These are phyloP conservation scores for Elongisporangium undulatum DNA, from an alignment of 352 stramenopile genomes.

Conservation along the genomic window DNA sequence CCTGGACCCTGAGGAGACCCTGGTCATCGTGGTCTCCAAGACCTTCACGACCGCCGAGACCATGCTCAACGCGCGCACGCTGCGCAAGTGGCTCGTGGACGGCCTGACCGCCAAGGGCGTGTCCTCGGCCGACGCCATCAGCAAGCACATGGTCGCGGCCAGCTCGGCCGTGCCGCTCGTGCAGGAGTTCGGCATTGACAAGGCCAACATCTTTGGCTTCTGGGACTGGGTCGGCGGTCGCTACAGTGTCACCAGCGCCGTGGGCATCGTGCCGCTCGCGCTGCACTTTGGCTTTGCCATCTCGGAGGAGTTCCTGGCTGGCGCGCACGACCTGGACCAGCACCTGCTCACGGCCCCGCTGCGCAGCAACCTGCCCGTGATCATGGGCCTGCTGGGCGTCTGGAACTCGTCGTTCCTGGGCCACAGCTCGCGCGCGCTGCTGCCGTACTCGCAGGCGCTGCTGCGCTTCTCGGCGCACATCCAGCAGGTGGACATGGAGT, in stretches of 20 bases:
- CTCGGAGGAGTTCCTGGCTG: conserved; percentile 90
- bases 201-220: conserved; percentile 97
- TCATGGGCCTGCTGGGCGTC: conserved; percentile 96
- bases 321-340: conserved; percentile 96
- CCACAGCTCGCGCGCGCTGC: conserved; percentile 87
- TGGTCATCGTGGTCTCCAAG: conserved; percentile 98
- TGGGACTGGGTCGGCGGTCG: conserved; percentile 99
- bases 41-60: conserved; percentile 99
- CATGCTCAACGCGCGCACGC: conserved; percentile 97
- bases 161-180: conserved; percentile 75
- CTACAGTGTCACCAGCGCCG: conserved; percentile 97
- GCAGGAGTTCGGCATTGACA: conserved; percentile 93
- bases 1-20: conserved; percentile 94
- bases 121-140: conserved; percentile 82
- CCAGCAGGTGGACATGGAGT: conserved; percentile 99
- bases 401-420: conserved; percentile 99
- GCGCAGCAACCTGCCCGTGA: conserved; percentile 94
- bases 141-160: conserved; percentile 94
- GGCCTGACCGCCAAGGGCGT: conserved; percentile 86
- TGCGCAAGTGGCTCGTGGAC: conserved; percentile 95
- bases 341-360: conserved; percentile 95
- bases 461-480: conserved; percentile 96
- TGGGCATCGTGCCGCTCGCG: conserved; percentile 95
- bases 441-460: conserved; percentile 94
- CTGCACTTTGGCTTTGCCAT: conserved; percentile 96